A percentile compares a stretch with the other conserved stretches of the same genome.
phyloP scores from a whole-genome alignment of 192 early-diverging fungal species.

The Coemansia sp. region DNA sequence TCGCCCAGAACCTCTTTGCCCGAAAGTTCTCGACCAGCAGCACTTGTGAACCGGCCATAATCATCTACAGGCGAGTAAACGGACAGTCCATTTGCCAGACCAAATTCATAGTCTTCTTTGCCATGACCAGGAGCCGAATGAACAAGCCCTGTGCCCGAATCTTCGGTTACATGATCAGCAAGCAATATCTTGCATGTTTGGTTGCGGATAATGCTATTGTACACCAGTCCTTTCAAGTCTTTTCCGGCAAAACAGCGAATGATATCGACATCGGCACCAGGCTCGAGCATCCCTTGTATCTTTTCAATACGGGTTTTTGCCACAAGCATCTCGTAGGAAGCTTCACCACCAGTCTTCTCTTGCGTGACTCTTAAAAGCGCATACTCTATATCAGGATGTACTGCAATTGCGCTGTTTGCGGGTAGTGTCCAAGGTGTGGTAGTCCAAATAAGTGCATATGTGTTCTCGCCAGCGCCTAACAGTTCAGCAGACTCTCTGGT shows the following conservation, averaged over 20 bases:
- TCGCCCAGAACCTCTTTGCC: slow-evolving; percentile 63
- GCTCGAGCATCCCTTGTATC: slow-evolving; percentile 17
- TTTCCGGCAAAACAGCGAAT: slow-evolving; percentile 36
- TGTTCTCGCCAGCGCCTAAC: slow-evolving; percentile 20
- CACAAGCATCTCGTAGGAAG: slow-evolving; percentile 26
- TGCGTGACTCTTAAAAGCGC: slow-evolving; percentile 42
- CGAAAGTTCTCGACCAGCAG: slow-evolving; percentile 61
- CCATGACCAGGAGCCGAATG: slow-evolving; percentile 83
- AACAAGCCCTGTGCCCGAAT: slow-evolving; percentile 78
- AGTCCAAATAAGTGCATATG: slow-evolving; percentile 67
- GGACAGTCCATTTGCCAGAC: slow-evolving; percentile 54
- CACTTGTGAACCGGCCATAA: slow-evolving; percentile 65
- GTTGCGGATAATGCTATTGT: slow-evolving; percentile 59
- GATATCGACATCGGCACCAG: not conserved
- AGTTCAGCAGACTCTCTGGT: slow-evolving; percentile 15
- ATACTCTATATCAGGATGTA: slow-evolving; percentile 67
- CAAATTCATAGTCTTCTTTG: slow-evolving; percentile 79
- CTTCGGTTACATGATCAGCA: slow-evolving; percentile 66
- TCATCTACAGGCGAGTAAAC: slow-evolving; percentile 74
- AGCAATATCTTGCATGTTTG: slow-evolving; percentile 58
- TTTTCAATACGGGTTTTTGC: slow-evolving; percentile 24
- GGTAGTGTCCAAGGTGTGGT: slow-evolving; percentile 84
- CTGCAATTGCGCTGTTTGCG: slow-evolving; percentile 70
- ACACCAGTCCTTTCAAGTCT: slow-evolving; percentile 57
- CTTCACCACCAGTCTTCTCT: not conserved